Evolutionary conservation across 805 yeast genomes (phyloP), one percentile per base, ranked within the genome.

Genomic region (Wickerhamiella occidentalis): DNA sequence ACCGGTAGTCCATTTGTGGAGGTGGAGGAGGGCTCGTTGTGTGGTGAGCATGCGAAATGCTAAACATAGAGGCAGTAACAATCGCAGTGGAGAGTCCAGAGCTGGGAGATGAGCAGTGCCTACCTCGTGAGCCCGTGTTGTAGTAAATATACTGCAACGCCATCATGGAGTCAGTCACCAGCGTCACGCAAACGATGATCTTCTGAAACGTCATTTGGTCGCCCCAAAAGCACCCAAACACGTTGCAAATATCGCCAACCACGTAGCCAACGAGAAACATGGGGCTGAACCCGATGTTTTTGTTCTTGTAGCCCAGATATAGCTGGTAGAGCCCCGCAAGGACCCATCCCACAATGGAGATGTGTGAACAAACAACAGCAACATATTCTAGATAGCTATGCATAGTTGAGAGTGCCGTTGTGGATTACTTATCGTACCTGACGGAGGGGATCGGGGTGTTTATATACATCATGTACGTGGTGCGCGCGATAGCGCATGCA

Each of bases 261-360:
- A 63, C 58, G 60, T 64, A 63, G 36, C 63, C 55, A 9, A 47
- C 35, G 30, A 63, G 55, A 40, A 63, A 58, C 19, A 52, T 45
- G 6, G 57, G 57, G 41, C 60, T 54, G 55, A 63, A 62, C 19
- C 66, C 64, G 25, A 59, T 58, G 17, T 59, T 59, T 23, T 59
- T 56, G 35, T 53, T 52, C n/a, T 50, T 25, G 45, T 54, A 57
- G 22, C 59, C 56, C 13, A 58, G 51, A 26, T 50, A 58, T 17
- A 61, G 54, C 54, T 63, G 67, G 50, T 62, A 58, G 8, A 50
- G 19, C 13, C 65, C 64, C 8, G 67, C 65, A 8, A 48, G 25
- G 12, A 61, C 55, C 59, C 64, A 62, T 8, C 60, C 63, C 1
- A 51, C 48, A 6, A 63, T 58, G 12, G 66, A 56, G 2, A 59